Percentiles rank a stretch among this genome's conserved stretches.
phyloP scores from a whole-genome alignment of 2,329 filamentous ascomycete species.

The Colletotrichum musicola region DNA sequence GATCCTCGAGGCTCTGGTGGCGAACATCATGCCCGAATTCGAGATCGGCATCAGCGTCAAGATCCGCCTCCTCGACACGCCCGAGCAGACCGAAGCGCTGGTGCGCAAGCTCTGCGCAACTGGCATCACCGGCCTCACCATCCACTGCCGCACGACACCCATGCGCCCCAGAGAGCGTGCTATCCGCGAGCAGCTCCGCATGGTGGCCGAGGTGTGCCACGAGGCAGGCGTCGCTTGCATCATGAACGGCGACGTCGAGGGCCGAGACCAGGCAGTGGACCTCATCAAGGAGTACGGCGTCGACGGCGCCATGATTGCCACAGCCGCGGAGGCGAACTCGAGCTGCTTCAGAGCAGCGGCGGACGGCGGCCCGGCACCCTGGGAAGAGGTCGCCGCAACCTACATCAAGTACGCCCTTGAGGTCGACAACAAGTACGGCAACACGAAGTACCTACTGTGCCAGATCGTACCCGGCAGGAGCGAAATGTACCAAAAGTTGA shows the following conservation, averaged over 20 bases:
- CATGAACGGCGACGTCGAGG: constrained; percentile 93
- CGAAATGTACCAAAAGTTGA: constrained; percentile 71
- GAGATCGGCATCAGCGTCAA: constrained; percentile 97
- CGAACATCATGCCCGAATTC: constrained; percentile 80
- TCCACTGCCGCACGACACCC: constrained; percentile 95
- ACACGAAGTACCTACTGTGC: constrained; percentile 91
- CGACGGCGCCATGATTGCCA: constrained; percentile 98
- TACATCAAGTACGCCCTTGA: constrained; percentile 81
- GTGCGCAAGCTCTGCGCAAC: constrained; percentile 85
- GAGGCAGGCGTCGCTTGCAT: constrained; percentile 90
- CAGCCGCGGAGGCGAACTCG: constrained; percentile 89
- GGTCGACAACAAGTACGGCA: constrained; percentile 87
- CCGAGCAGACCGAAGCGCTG: constrained; percentile 80
- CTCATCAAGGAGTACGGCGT: constrained; percentile 85
- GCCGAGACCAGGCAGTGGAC: constrained; percentile 76
- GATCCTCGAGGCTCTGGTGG: constrained; percentile 86
- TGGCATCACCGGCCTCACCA: constrained; percentile 90
- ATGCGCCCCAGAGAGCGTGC: constrained; percentile 94
- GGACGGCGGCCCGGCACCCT: constrained; percentile 78
- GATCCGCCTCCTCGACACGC: constrained; percentile 86
- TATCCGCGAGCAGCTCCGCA: constrained; percentile 85
- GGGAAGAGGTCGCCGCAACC: constrained; percentile 81
- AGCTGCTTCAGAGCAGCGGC: constrained; percentile 82
- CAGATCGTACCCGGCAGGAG: constrained; percentile 89
- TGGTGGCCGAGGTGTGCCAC: constrained; percentile 85